Conservation (phyloP, 129 eudicot genomes). For the Logfia minima region DNA sequence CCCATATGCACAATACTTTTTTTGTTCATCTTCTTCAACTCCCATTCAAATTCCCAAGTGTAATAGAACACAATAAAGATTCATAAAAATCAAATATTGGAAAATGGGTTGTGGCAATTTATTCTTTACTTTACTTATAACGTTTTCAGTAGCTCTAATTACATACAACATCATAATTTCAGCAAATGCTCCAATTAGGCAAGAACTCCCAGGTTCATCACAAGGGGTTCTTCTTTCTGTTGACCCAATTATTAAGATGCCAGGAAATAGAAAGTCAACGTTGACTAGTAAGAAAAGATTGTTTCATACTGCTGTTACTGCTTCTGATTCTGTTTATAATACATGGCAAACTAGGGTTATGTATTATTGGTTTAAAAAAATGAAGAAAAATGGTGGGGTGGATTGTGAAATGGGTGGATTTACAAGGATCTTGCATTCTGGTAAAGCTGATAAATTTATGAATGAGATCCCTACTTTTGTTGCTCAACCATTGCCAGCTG, state of each 20-base stretch:
- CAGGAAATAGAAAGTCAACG: conserved; percentile 35
- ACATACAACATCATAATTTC: conserved; percentile 88
- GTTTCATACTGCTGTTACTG: conserved; percentile 93
- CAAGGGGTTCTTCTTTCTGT: conserved; percentile 27
- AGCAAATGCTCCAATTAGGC: conserved; percentile 72
- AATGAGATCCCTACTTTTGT: conserved; percentile 99
- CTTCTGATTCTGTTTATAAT: conserved; percentile 83
- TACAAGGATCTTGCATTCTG: conserved; percentile 94
- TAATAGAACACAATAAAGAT: not conserved
- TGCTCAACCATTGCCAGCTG: conserved; percentile 90
- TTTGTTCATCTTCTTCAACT: conserved; percentile 12
- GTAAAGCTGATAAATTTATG: conserved; percentile 70
- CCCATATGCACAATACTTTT: conserved; percentile 30
- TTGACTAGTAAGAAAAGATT: conserved; percentile 48
- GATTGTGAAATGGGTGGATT: conserved; percentile 97
- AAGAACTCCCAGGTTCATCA: conserved; percentile 68
- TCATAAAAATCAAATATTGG: conserved; percentile 7
- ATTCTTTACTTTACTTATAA: conserved; percentile 60
- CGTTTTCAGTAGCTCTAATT: conserved; percentile 74
- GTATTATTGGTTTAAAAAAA: conserved; percentile 96
- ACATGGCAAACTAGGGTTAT: conserved; percentile 95
- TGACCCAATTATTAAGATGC: conserved; percentile 83
- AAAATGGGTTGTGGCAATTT: conserved; percentile 70
- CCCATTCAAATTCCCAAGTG: conserved; percentile 21
- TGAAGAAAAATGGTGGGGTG: conserved; percentile 38